phyloP scores from a whole-genome alignment of 768 basidiomycete genomes.

The Pulveroboletus sp. region DNA sequence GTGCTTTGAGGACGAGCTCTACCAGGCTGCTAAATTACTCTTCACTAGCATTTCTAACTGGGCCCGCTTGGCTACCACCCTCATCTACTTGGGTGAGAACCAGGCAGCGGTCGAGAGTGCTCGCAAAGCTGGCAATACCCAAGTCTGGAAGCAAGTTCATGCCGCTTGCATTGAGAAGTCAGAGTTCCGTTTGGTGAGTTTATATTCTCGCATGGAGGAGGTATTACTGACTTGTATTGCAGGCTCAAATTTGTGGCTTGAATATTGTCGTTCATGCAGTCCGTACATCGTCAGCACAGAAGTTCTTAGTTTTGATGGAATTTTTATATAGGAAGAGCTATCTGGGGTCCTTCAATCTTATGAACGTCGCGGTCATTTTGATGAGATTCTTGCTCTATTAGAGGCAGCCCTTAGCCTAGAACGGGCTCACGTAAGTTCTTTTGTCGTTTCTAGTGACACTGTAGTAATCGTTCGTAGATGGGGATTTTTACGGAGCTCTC shows the following conservation, averaged over 20 bases:
- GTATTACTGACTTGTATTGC: conserved; percentile 8
- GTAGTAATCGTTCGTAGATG: conserved; percentile 48
- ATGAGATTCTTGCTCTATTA: conserved; percentile 85
- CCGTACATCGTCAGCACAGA: conserved; percentile 13
- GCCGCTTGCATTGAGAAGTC: conserved; percentile 96
- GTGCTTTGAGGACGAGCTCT: conserved; percentile 97
- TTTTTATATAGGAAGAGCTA: conserved; percentile 62
- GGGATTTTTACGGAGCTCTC: conserved; percentile 97
- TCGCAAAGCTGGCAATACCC: conserved; percentile 98
- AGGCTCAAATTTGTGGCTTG: conserved; percentile 98
- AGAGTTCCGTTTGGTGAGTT: conserved; percentile 82
- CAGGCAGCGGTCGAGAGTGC: conserved; percentile 98
- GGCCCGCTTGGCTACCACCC: conserved; percentile 95
- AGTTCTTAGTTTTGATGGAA: conserved; percentile 8
- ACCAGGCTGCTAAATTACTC: conserved; percentile 92
- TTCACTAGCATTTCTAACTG: conserved; percentile 98
- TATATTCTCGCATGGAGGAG: neutral
- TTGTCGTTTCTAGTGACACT: neutral
- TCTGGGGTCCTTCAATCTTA: conserved; percentile 72
- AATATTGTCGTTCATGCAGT: conserved; percentile 92
- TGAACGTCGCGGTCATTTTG: conserved; percentile 89
- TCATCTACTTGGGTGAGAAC: conserved; percentile 97
- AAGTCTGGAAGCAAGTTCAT: conserved; percentile 99
- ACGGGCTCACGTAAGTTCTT: conserved; percentile 71
- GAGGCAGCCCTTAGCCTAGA: conserved; percentile 96